A percentile compares a stretch with the other conserved stretches of the same genome.
Evolutionary conservation across 2,329 filamentous ascomycete species (phyloP).

Genomic region (Ophiostoma populinum): DNA sequence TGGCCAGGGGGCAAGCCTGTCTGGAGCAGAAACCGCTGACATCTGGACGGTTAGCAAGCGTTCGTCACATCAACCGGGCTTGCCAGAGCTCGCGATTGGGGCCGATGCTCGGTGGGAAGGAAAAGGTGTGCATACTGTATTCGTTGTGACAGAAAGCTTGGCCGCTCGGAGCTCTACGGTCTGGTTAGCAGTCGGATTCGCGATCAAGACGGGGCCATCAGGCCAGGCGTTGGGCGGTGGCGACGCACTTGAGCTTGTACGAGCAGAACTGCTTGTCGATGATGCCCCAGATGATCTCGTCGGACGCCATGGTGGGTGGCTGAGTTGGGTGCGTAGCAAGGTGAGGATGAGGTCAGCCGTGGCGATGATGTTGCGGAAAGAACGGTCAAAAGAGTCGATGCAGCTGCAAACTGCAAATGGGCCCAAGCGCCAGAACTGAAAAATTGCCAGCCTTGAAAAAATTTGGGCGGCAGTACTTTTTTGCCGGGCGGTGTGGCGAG

Average conservation of each 20-base stretch:
- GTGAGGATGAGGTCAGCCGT: background rate
- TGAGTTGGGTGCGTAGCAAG: background rate
- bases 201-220: too few species aligned
- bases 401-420: too few species aligned
- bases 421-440: background rate
- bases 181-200: background rate
- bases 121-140: slow-evolving; percentile 47
- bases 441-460: background rate
- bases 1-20: slow-evolving; percentile 80
- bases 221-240: slow-evolving; percentile 1
- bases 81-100: too few species aligned
- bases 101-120: too few species aligned
- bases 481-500: slow-evolving; percentile 2
- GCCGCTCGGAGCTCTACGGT: slow-evolving; percentile 43
- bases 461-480: slow-evolving; percentile 3
- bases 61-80: too few species aligned
- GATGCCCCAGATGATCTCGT: slow-evolving; percentile 95
- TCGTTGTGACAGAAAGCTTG: slow-evolving; percentile 94
- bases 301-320: slow-evolving; percentile 54
- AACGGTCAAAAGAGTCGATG: background rate
- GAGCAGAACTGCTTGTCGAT: slow-evolving; percentile 92
- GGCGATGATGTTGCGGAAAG: background rate
- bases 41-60: slow-evolving; percentile 10
- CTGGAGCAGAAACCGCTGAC: slow-evolving; percentile 30
- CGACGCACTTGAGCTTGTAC: slow-evolving; percentile 76